phyloP scores from a whole-genome alignment of 2,329 filamentous ascomycete genomes.

The Mariannaea sp. region DNA sequence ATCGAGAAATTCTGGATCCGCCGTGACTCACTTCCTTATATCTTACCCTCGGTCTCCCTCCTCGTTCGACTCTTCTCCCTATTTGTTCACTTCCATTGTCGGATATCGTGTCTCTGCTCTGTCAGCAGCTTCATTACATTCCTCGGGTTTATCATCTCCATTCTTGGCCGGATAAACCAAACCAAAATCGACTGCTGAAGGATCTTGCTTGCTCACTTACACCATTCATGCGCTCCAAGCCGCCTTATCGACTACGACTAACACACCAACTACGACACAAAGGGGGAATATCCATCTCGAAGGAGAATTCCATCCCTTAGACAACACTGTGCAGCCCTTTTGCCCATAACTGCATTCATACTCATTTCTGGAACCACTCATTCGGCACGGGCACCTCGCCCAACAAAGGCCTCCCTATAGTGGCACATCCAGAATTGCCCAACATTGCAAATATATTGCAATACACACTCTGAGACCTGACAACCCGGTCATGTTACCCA shows the following conservation, averaged over 20 bases:
- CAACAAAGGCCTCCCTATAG: conserved; percentile 9
- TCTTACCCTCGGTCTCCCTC: not conserved
- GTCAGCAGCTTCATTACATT: conserved; percentile 11
- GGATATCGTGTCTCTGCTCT: conserved; percentile 2
- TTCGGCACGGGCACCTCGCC: conserved; percentile 16
- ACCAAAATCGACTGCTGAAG: conserved; percentile 4
- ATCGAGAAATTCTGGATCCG: conserved; percentile 1
- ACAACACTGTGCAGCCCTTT: not conserved
- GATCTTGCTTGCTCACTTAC: conserved; percentile 18
- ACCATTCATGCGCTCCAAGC: not conserved
- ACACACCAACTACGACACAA: conserved; percentile 1
- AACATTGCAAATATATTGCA: conserved; percentile 13
- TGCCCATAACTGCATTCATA: not conserved
- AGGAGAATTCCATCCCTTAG: not conserved
- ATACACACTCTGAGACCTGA: conserved; percentile 11
- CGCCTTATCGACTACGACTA: not conserved
- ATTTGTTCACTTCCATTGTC: not conserved
- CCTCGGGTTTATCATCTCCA: not conserved
- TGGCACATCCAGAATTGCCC: conserved; percentile 13
- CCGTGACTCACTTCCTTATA: conserved; percentile 7
- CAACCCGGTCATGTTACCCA: conserved; percentile 42
- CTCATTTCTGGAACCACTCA: conserved; percentile 7
- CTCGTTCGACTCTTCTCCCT: not conserved
- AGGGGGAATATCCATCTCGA: not conserved
- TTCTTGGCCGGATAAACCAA: not conserved